Base-by-base conservation (phyloP, 495 filamentous ascomycete genomes). In the Aspergillus haitiensis region DNA sequence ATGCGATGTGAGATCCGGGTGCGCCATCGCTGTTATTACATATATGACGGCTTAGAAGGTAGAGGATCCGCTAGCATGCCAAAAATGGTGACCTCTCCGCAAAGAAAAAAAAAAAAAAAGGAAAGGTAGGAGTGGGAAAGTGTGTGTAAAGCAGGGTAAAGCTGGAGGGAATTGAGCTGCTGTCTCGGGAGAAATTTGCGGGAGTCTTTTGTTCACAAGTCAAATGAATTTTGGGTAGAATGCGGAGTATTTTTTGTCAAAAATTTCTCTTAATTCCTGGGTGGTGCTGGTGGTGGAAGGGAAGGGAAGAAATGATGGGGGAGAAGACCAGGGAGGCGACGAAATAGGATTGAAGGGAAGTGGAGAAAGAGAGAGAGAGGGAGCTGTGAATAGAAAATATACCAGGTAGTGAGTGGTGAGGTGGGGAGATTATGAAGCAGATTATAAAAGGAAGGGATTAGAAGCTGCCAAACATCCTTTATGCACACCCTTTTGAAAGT, bases 1-100 rank as follows among this genome's bases (percentile, higher is more conserved):
- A 81, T 97, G 86, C 61, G 92, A 93, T 74, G 90, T 88, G 68
- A 98, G 83, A 66, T 78, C 71, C 55, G 71, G 75, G 60, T 73
- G 74, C 70, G 74, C 70, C 79, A 82, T 82, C 68, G 73, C 76
- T 75, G 77, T 81, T 70, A 71, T 77, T 73, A 78, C 73, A 78
- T 75, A 65, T 77, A 69, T 70, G 69, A 72, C 59, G 61, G 52
- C 49, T 70, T 68, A 62, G 61, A 73, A 67, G 68, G 71, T 65
- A 59, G 59, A 61, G 52, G 36, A 53, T 56, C 66, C 67, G 72
- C 68, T 64, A 69, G 67, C 74, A 74, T 76, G 73, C 72, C 71
- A 77, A 66, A 66, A 62, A 59, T 48, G 59, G 62, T 62, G 67
- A 63, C 37, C 53, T 57, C 48, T 57, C 55, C 45, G 51, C 44